A percentile compares a stretch with the other conserved stretches of the same genome.
Evolutionary conservation across 1,139 yeast species (phyloP).

Genomic region (Pneumocystis canis): DNA sequence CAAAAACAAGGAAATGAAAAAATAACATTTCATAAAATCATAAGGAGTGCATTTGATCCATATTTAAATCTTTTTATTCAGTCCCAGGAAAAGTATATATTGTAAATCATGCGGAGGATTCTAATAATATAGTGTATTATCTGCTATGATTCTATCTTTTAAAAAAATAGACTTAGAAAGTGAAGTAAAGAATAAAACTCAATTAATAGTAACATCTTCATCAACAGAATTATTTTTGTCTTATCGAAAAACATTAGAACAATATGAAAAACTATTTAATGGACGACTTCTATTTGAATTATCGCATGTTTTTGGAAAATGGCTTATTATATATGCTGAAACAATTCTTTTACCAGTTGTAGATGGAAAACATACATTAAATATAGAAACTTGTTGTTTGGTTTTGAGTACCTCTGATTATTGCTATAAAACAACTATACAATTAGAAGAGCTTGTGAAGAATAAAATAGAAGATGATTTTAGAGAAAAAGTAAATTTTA

Average conservation of each 20-base stretch:
- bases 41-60: slow-evolving; percentile 73
- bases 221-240: slow-evolving; percentile 74
- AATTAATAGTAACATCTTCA: slow-evolving; percentile 35
- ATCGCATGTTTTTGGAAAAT: slow-evolving; percentile 49
- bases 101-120: neutral
- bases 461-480: slow-evolving; percentile 34
- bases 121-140: slow-evolving; percentile 7
- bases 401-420: slow-evolving; percentile 82
- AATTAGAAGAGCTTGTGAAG: slow-evolving; percentile 51
- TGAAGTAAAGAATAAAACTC: slow-evolving; percentile 39
- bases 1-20: slow-evolving; percentile 1
- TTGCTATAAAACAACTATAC: slow-evolving; percentile 61
- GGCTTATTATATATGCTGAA: slow-evolving; percentile 49
- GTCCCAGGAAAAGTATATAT: slow-evolving; percentile 46
- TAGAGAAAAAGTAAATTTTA: slow-evolving; percentile 35
- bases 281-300: slow-evolving; percentile 49
- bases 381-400: slow-evolving; percentile 48
- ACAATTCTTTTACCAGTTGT: slow-evolving; percentile 47
- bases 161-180: slow-evolving; percentile 30
- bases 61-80: slow-evolving; percentile 75
- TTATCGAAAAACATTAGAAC: slow-evolving; percentile 58
- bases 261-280: slow-evolving; percentile 57
- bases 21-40: slow-evolving; percentile 30
- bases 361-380: slow-evolving; percentile 26
- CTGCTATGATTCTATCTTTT: slow-evolving; percentile 22